phyloP scores from a whole-genome alignment of 176 grass and related monocot genomes.

The Carex kokanica region DNA sequence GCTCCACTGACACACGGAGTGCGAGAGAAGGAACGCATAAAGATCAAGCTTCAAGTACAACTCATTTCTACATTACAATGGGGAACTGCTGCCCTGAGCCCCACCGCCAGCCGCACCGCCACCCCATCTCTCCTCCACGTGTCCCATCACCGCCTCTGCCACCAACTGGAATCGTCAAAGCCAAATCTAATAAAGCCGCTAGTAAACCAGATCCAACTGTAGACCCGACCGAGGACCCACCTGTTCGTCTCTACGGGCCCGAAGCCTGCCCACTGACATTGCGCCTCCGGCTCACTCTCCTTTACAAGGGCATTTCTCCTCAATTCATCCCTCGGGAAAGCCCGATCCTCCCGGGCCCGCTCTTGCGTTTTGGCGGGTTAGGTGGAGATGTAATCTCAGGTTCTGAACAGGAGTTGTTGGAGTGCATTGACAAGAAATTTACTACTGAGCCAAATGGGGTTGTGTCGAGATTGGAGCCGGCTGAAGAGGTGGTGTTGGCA shows the following conservation, averaged over 20 bases:
- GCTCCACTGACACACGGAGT: not conserved
- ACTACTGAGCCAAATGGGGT: constrained; percentile 50
- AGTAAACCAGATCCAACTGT: constrained; percentile 11
- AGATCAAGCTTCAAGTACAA: not conserved
- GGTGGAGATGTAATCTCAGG: constrained; percentile 54
- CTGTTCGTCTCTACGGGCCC: constrained; percentile 69
- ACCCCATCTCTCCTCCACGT: constrained; percentile 12
- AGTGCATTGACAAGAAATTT: constrained; percentile 64
- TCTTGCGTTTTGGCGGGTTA: constrained; percentile 58
- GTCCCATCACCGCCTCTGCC: constrained; percentile 18
- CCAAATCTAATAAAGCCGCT: not conserved
- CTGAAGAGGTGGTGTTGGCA: constrained; percentile 52
- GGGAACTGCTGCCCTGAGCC: constrained; percentile 28
- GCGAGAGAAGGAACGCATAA: constrained; percentile 3
- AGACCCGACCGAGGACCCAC: not conserved
- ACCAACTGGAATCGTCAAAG: not conserved
- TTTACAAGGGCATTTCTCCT: constrained; percentile 79
- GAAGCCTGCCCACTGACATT: constrained; percentile 70
- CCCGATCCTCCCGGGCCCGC: constrained; percentile 66
- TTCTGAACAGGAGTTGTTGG: constrained; percentile 52
- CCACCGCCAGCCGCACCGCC: constrained; percentile 2
- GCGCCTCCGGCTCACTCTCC: constrained; percentile 69
- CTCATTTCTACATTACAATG: not conserved
- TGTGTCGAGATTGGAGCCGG: constrained; percentile 28
- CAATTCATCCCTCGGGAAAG: constrained; percentile 75